Percentiles rank a stretch among this genome's conserved stretches.
phyloP scores from a whole-genome alignment of 805 yeast genomes.

The Starmerella bombicola region DNA sequence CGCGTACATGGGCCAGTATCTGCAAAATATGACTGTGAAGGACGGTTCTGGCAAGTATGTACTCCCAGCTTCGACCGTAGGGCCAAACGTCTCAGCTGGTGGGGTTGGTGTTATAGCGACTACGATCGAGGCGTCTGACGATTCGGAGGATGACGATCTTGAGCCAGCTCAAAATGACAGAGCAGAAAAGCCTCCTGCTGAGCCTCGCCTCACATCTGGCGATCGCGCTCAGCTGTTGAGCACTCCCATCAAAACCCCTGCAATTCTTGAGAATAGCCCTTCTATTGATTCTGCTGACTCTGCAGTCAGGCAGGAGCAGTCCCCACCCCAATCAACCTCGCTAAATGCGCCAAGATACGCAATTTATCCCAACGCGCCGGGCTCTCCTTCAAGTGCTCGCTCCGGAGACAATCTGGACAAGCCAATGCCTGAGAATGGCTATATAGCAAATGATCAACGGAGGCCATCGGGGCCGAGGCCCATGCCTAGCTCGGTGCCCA shows the following conservation, averaged over 20 bases:
- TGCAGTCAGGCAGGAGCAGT: neutral
- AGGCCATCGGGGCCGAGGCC: conserved; percentile 17
- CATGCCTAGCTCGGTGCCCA: conserved; percentile 1
- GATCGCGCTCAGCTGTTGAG: conserved; percentile 12
- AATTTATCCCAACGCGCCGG: conserved; percentile 16
- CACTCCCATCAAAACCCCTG: conserved; percentile 18
- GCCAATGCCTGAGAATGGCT: conserved; percentile 1
- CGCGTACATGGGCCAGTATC: conserved; percentile 24
- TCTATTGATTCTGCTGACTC: neutral
- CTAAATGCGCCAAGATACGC: conserved; percentile 9
- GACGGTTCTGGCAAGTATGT: neutral
- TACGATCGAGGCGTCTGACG: conserved; percentile 1
- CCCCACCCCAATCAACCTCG: conserved; percentile 10
- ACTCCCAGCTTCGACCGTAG: neutral
- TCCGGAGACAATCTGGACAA: neutral
- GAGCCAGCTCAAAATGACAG: neutral
- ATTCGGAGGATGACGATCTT: conserved; percentile 1
- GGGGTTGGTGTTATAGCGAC: neutral
- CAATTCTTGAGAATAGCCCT: conserved; percentile 1
- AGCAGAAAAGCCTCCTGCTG: neutral
- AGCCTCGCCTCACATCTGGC: conserved; percentile 1
- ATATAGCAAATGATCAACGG: neutral
- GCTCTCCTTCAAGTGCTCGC: conserved; percentile 6
- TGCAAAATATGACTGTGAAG: conserved; percentile 9
- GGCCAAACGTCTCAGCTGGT: neutral